Base-by-base conservation (phyloP, 768 basidiomycete genomes). In the Clavaria fumosa region DNA sequence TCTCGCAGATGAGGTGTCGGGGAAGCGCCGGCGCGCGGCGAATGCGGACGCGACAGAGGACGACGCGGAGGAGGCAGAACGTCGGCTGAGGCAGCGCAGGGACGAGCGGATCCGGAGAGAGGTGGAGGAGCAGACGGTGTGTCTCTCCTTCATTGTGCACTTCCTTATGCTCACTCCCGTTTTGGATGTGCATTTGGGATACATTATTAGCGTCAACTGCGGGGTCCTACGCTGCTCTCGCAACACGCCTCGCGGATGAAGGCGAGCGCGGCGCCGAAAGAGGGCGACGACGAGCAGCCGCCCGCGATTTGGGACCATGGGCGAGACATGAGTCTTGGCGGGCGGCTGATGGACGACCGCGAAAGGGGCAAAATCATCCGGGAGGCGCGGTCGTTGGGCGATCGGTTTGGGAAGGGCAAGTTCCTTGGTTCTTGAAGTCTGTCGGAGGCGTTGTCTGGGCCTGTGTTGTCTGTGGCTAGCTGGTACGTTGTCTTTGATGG, bases 1-100 rank as follows among this genome's bases (percentile, higher is more conserved):
- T 1, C 62, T 96, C n/a, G 76, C 77, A 1, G 93, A 97, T 51
- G 93, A 99, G 55, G 78, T 95, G 2, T 70, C 78, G n/a, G 93
- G 95, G 28, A 88, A 84, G 59, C 81, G 84, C 49, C 69, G 81
- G 40, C 71, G 78, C 14, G 78, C 75, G 3, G 68, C 53, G 18
- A 78, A 82, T 40, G 60, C 61, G 0, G 66, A 63, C 12, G 55
- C 50, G 4, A 64, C 63, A 0, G 47, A 53, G 14, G 62, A 56
- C 1, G 62, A 60, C 6, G 67, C 63, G 3, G 60, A 60, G 4
- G 62, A 59, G 21, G 50, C 53, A 4, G 67, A 65, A 18, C 65
- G 58, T 5, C 53, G 59, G 44, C 80, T 78, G 57, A 62, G 72
- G 44, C 65, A 71, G 42, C 69, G 61, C 48, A 59, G 68, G 44